These are phyloP conservation scores for Craspedostauros australis DNA, from an alignment of 108 stramenopile genomes.

Conservation along the genomic window DNA sequence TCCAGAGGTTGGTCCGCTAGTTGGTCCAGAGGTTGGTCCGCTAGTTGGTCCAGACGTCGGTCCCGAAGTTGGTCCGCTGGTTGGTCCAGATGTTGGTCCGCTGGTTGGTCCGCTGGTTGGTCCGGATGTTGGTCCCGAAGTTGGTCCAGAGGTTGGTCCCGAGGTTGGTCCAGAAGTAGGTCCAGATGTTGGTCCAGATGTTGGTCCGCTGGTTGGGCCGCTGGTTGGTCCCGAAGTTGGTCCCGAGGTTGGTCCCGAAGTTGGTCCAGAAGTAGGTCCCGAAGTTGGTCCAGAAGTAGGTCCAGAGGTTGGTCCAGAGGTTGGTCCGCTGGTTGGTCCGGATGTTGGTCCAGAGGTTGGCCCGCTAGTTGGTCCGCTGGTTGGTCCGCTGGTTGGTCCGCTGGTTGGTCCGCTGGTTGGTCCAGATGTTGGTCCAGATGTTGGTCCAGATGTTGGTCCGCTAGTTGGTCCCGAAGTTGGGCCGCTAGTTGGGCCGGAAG, in stretches of 20 bases:
- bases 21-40: slow-evolving; percentile 9
- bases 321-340: background rate
- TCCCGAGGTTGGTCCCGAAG: background rate
- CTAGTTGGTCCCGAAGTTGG: slow-evolving; percentile 5
- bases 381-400: background rate
- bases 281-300: slow-evolving; percentile 3
- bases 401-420: slow-evolving; percentile 3
- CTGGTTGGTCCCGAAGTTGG: too few relatives aligned
- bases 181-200: slow-evolving; percentile 3
- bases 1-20: slow-evolving; percentile 1
- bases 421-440: slow-evolving; percentile 4
- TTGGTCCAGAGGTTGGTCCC: slow-evolving; percentile 2
- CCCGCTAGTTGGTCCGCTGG: background rate
- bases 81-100: slow-evolving; percentile 8
- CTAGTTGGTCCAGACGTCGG: slow-evolving; percentile 6
- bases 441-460: slow-evolving; percentile 5
- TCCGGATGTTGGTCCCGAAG: background rate
- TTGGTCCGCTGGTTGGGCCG: too few relatives aligned
- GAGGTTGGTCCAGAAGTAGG: slow-evolving; percentile 5
- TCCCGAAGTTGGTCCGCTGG: background rate
- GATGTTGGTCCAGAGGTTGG: background rate
- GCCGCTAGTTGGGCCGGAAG: background rate
- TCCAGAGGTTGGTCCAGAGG: too few relatives aligned
- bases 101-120: slow-evolving; percentile 4
- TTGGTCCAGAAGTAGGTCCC: slow-evolving; percentile 3